Evolutionary conservation across 2,329 filamentous ascomycete genomes (phyloP), one percentile per base, ranked within the genome.

Genomic region (Fusarium sterilihyphosum): DNA sequence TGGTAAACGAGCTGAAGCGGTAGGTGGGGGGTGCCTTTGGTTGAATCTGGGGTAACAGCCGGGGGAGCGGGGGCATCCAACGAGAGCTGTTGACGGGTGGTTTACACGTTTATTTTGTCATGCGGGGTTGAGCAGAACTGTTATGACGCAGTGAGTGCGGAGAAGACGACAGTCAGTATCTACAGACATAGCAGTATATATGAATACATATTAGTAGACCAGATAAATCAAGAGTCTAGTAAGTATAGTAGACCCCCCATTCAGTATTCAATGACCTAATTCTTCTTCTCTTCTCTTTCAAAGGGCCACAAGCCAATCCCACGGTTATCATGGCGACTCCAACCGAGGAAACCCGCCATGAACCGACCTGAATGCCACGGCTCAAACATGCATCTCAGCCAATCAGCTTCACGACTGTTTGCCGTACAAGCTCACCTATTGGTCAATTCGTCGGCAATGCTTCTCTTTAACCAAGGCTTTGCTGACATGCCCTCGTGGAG

Each of bases 261-360:
- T 26, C 17, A 20, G 24, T 2, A 8, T 0, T 2, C 10, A 46
- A 24, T 26, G 5, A 12, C 7, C 8, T 4, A 5, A 44, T 1
- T 18, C 10, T 13, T 46, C 16, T 37, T 37, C 35, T 37, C 24
- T 26, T 46, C 24, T 26, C 17, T 26, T 46, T 13, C 7, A 17
- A 46, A 26, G 43, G 43, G 17, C 8, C 43, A 46, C 0, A 26
- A 46, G 24, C 43, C 17, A 46, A 41, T 56, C 53, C 53, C 59
- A 62, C 67, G 54, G 67, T 60, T 70, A 63, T 63, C 50, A 50
- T 41, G 18, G 44, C 29, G 50, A 80, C 64, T 59, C 43, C 79
- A 82, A 80, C 81, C 81, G 81, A 82, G 77, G 75, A 76, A 80
- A 82, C 77, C 81, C 81, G 81, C 71, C 59, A 65, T 46, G 71